Conservation (phyloP, 495 filamentous ascomycete species). For the Trichoderma asperelloides region DNA sequence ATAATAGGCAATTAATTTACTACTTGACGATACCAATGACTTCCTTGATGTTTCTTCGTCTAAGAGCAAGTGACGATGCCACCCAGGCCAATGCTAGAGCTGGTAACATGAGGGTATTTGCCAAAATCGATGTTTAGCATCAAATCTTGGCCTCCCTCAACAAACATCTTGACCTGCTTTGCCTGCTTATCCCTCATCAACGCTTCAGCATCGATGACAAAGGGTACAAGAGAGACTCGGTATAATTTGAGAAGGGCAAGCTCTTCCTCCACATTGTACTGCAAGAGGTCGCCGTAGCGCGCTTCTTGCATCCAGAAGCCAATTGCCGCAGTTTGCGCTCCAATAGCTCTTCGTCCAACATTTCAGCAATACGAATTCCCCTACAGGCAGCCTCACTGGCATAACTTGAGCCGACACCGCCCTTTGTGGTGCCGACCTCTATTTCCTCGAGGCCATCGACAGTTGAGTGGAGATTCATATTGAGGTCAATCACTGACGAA, state of each 20-base stretch:
- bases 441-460: conserved; percentile 77
- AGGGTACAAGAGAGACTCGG: conserved; percentile 45
- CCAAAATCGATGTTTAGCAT: conserved; percentile 40
- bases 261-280: conserved; percentile 76
- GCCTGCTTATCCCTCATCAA: conserved; percentile 48
- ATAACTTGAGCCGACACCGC: conserved; percentile 66
- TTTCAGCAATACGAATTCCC: conserved; percentile 65
- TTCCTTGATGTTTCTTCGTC: conserved; percentile 33
- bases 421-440: conserved; percentile 35
- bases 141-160: conserved; percentile 75
- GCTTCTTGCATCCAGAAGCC: conserved; percentile 55
- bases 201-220: conserved; percentile 58
- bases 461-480: conserved; percentile 72
- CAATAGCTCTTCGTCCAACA: conserved; percentile 59
- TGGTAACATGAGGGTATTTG: conserved; percentile 55
- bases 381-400: conserved; percentile 68
- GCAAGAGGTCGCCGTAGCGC: conserved; percentile 62
- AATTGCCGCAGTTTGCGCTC: conserved; percentile 63
- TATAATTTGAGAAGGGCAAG: conserved; percentile 53
- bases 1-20: neutral
- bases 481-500: conserved; percentile 75
- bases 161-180: conserved; percentile 55
- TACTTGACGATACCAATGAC: neutral
- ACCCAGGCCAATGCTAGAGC: conserved; percentile 63
- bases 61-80: conserved; percentile 64